A percentile compares a stretch with the other conserved stretches of the same genome.
These are phyloP conservation scores for Fragilaria crotonensis DNA, from an alignment of 108 stramenopile species.

Conservation along the genomic window DNA sequence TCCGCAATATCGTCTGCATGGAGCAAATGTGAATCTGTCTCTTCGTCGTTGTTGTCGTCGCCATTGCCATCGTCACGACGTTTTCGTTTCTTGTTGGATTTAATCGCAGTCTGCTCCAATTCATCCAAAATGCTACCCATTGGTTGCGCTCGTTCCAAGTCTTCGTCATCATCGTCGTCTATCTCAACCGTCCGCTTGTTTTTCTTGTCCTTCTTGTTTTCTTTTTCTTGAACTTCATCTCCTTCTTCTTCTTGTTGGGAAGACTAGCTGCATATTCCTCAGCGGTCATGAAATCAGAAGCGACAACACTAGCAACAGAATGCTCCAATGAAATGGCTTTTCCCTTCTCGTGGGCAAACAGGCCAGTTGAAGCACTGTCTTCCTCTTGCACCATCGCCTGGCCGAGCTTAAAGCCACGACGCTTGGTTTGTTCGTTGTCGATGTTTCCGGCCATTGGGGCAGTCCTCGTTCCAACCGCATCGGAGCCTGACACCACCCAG, in stretches of 20 bases:
- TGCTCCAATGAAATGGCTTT: slow-evolving; percentile 61
- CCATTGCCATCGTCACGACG: slow-evolving; percentile 43
- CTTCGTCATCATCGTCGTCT: slow-evolving; percentile 27
- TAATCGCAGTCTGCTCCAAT: slow-evolving; percentile 26
- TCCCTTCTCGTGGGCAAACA: slow-evolving; percentile 37
- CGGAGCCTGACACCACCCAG: slow-evolving; percentile 53
- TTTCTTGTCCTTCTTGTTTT: slow-evolving; percentile 32
- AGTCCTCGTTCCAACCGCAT: slow-evolving; percentile 17
- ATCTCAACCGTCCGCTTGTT: slow-evolving; percentile 17
- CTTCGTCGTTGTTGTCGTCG: slow-evolving; percentile 17
- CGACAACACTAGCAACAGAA: slow-evolving; percentile 33
- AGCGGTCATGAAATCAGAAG: slow-evolving; percentile 77
- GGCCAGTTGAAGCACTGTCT: slow-evolving; percentile 19
- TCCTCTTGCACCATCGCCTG: slow-evolving; percentile 15
- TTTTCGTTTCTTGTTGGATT: slow-evolving; percentile 13
- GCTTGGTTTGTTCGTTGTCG: slow-evolving; percentile 6
- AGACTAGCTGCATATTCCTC: slow-evolving; percentile 51
- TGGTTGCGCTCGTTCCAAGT: slow-evolving; percentile 19
- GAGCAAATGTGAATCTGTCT: too few relatives aligned
- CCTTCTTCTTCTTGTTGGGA: slow-evolving; percentile 7
- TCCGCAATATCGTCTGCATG: slow-evolving; percentile 15
- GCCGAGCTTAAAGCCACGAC: slow-evolving; percentile 58
- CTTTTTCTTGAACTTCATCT: slow-evolving; percentile 12
- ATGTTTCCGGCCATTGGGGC: too few relatives aligned
- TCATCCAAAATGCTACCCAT: slow-evolving; percentile 22